Conservation (phyloP, 1,284 basidiomycete genomes). For the Leccinum fallax region DNA sequence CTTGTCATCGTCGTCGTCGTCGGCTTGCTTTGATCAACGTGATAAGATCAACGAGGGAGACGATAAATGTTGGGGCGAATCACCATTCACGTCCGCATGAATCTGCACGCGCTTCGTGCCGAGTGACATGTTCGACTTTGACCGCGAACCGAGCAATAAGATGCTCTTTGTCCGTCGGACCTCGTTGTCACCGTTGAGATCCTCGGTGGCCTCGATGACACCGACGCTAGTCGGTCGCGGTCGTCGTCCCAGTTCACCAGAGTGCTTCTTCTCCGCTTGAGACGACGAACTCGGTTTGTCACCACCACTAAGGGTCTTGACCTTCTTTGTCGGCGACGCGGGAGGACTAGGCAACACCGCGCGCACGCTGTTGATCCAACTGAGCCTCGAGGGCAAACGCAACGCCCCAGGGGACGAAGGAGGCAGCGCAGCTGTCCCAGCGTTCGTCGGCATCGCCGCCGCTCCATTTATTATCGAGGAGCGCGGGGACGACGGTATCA, state of each 20-base stretch:
- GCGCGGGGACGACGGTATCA: conserved; percentile 10
- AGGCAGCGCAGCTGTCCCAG: conserved; percentile 19
- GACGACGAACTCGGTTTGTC: conserved; percentile 11
- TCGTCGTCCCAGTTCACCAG: conserved; percentile 18
- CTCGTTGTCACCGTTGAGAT: conserved; percentile 6
- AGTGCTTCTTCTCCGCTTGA: conserved; percentile 11
- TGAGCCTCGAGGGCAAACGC: conserved; percentile 35
- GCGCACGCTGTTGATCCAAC: conserved; percentile 33
- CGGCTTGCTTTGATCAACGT: too few species aligned
- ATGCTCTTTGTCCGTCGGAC: conserved; percentile 37
- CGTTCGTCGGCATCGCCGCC: neutral
- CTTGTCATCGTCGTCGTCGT: too few species aligned
- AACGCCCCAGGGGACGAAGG: conserved; percentile 33
- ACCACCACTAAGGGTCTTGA: neutral
- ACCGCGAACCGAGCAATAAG: conserved; percentile 31
- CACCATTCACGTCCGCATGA: conserved; percentile 22
- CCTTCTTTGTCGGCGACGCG: conserved; percentile 25
- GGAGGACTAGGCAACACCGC: conserved; percentile 35
- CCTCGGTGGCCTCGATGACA: conserved; percentile 35
- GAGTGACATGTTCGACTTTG: conserved; percentile 31
- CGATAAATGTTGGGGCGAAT: neutral
- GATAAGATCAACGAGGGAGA: too few species aligned
- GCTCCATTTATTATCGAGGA: conserved; percentile 8
- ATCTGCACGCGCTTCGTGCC: conserved; percentile 36
- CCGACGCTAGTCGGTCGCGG: conserved; percentile 30